These are phyloP conservation scores for Cajanus cajan DNA, from an alignment of 306 rosid species.

Conservation along the genomic window DNA sequence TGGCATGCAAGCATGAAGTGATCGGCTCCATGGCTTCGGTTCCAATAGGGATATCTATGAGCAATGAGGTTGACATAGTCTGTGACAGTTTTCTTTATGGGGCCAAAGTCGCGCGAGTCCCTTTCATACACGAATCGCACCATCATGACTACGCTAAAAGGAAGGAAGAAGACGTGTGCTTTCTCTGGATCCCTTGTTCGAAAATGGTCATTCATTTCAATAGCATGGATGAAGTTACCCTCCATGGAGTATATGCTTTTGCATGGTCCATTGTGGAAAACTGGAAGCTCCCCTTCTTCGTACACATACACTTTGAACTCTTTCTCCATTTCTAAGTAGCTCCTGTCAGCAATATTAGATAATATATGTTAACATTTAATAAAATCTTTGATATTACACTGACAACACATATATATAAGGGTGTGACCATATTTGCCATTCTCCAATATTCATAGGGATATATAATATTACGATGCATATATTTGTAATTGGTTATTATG, in stretches of 20 bases:
- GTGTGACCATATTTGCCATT: too few species aligned
- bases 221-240: constrained; percentile 72
- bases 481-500: neutral
- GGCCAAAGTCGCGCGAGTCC: constrained; percentile 59
- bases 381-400: too few species aligned
- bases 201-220: constrained; percentile 60
- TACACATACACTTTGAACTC: constrained; percentile 72
- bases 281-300: constrained; percentile 81
- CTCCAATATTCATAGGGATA: too few species aligned
- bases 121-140: constrained; percentile 59
- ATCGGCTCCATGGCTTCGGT: constrained; percentile 83
- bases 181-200: constrained; percentile 65
- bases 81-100: constrained; percentile 52
- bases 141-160: constrained; percentile 73
- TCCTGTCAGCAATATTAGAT: constrained; percentile 48
- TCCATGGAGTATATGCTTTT: constrained; percentile 86
- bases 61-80: constrained; percentile 67
- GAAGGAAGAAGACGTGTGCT: constrained; percentile 80
- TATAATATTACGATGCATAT: neutral
- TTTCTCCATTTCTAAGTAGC: constrained; percentile 92
- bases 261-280: constrained; percentile 93
- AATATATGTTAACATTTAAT: too few species aligned
- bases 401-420: too few species aligned
- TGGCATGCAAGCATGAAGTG: constrained; percentile 92
- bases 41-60: constrained; percentile 69